A percentile compares a stretch with the other conserved stretches of the same genome.
Conservation (phyloP, 2,329 filamentous ascomycete species). For the Exophiala dermatitidis region DNA sequence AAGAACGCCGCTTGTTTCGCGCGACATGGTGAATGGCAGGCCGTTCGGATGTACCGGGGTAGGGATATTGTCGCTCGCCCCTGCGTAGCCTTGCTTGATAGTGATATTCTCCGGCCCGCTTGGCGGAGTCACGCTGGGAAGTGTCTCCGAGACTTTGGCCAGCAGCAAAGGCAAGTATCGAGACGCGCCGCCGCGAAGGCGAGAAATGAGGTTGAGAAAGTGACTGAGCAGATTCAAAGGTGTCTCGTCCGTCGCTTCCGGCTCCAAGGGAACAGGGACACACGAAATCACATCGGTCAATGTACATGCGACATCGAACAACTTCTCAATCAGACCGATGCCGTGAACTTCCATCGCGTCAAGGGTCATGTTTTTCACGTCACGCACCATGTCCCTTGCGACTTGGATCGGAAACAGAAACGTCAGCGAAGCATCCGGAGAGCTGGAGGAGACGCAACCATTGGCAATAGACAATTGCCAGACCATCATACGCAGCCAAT, state of each 20-base stretch:
- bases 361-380: conserved; percentile 64
- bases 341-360: conserved; percentile 68
- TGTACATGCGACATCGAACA: conserved; percentile 68
- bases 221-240: conserved; percentile 68
- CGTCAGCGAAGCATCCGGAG: conserved; percentile 52
- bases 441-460: conserved; percentile 56
- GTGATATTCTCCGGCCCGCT: conserved; percentile 5
- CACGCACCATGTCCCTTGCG: conserved; percentile 54
- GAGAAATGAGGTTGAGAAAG: conserved; percentile 59
- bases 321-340: conserved; percentile 71
- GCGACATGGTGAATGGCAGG: background rate
- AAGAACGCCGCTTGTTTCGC: background rate
- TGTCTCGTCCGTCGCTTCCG: conserved; percentile 5
- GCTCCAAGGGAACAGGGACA: conserved; percentile 43
- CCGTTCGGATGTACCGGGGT: conserved; percentile 10
- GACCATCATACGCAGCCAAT: conserved; percentile 64
- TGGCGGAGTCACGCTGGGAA: conserved; percentile 41
- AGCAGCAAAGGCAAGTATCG: conserved; percentile 71
- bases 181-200: conserved; percentile 66
- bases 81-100: conserved; percentile 23
- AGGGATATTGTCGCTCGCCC: conserved; percentile 19
- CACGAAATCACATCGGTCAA: conserved; percentile 65
- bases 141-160: conserved; percentile 64
- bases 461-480: conserved; percentile 65
- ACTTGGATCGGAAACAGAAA: conserved; percentile 59